Conservation (phyloP, 176 grass and related monocot genomes). For the Thinopyrum elongatum region DNA sequence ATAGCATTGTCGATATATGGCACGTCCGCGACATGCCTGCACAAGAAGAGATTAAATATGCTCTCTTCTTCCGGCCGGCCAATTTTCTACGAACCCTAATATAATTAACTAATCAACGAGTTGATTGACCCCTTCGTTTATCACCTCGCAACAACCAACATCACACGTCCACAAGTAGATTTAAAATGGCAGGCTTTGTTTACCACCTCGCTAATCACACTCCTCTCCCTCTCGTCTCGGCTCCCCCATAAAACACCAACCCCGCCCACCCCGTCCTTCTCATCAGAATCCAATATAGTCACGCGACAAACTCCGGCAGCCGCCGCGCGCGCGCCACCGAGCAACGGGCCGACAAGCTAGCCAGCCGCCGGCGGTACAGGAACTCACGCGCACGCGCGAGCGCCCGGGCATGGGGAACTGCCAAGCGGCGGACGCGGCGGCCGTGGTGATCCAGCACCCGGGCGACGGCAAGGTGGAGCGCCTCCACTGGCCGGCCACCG, state of each 20-base stretch:
- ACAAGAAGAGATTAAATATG: not conserved
- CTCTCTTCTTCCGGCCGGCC: not conserved
- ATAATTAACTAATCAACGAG: not conserved
- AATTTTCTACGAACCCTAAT: not conserved
- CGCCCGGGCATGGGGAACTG: slow-evolving; percentile 64
- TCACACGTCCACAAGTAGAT: not conserved
- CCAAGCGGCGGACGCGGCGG: slow-evolving; percentile 67
- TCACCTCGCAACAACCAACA: slow-evolving; percentile 7
- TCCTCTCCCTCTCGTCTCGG: not conserved
- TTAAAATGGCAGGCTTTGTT: not conserved
- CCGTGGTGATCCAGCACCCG: slow-evolving; percentile 73
- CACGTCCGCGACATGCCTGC: not conserved
- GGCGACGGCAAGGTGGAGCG: slow-evolving; percentile 70
- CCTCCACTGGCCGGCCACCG: slow-evolving; percentile 48
- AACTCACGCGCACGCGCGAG: too few relatives aligned
- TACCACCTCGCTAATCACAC: not conserved
- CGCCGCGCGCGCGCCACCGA: too few relatives aligned
- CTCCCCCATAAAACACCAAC: slow-evolving; percentile 21
- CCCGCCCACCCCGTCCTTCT: not conserved
- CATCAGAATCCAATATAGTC: not conserved
- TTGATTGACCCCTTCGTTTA: slow-evolving; percentile 24
- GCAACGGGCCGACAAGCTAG: too few relatives aligned
- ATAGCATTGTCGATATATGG: not conserved
- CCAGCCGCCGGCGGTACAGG: not conserved
- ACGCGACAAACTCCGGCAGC: not conserved